Evolutionary conservation across 2,329 filamentous ascomycete species (phyloP).

Genomic region (Endoconidiophora polonica): DNA sequence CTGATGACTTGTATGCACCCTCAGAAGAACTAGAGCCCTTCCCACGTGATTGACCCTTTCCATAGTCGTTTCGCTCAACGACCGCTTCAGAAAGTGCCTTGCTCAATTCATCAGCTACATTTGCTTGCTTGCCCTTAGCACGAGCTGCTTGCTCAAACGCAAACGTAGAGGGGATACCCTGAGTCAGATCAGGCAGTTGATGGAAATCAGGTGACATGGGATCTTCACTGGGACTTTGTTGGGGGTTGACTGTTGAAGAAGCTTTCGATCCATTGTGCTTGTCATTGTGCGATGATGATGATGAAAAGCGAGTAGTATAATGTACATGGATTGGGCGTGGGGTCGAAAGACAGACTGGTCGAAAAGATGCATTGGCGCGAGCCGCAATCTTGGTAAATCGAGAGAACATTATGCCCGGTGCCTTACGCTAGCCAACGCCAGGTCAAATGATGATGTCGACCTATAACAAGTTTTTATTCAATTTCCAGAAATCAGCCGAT

Average conservation of each 20-base stretch:
- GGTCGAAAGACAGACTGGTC: too few relatives aligned
- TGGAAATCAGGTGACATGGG: conserved; percentile 28
- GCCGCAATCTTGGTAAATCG: too few relatives aligned
- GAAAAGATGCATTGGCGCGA: too few relatives aligned
- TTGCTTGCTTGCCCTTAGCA: conserved; percentile 3
- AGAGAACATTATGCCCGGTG: too few relatives aligned
- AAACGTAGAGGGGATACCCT: conserved; percentile 84
- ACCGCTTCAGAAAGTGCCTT: conserved; percentile 16
- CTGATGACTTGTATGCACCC: conserved; percentile 75
- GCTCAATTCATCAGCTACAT: conserved; percentile 21
- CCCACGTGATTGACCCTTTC: conserved; percentile 20
- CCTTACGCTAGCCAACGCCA: too few relatives aligned
- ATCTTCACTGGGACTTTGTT: conserved; percentile 6
- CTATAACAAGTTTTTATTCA: neutral
- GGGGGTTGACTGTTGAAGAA: neutral
- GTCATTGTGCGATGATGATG: too few relatives aligned
- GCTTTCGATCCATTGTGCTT: too few relatives aligned
- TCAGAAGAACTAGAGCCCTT: conserved; percentile 48
- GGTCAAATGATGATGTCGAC: neutral
- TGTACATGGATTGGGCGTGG: too few relatives aligned
- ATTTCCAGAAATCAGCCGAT: neutral
- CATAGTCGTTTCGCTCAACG: conserved; percentile 25
- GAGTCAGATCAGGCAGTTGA: conserved; percentile 77
- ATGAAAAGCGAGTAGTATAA: too few relatives aligned
- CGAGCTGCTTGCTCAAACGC: conserved; percentile 48